Evolutionary conservation across 139 green algal species (phyloP), one percentile per base, ranked within the genome.

Genomic region (Cymbomonas tetramitiformis): DNA sequence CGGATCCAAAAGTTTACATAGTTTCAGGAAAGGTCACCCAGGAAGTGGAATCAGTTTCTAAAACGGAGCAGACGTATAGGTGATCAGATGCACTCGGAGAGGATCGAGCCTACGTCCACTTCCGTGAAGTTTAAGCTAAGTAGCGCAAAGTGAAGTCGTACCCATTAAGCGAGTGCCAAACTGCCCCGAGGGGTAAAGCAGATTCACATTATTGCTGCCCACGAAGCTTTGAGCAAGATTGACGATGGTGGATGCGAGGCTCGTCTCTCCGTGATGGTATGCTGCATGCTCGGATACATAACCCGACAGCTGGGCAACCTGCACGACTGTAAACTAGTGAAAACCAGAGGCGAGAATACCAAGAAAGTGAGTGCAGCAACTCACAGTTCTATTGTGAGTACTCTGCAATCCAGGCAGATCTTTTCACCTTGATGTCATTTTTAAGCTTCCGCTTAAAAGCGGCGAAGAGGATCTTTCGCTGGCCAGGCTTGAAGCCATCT

Each of bases 241-340:
- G 18, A 94, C 67, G 56, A 96, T 96, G 51, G 90, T 94, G 40
- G 48, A 58, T 33, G 72, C 56, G 61, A 99, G 65, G 51, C 68
- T 86, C 4, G 73, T 52, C 71, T 99, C 92, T 51, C 91, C 92
- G 68, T 99, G 92, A 69, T 99, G 92, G 75, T 99, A 99, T n/a
- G 89, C 92, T 5, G 83, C 84, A 65, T 97, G 83, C 71, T 97
- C 88, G 1, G 83, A 80, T 24, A 99, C 90, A 65, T 96, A 96
- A 15, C 87, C 92, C 10, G 81, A 71, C 47, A 99, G 77, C 71
- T 98, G 87, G 2, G 80, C 86, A 28, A 99, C 90, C n/a, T n/a
- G n/a, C n/a, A n/a, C n/a, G n/a, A n/a, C n/a, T n/a, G 84, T 94
- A n/a, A n/a, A n/a, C n/a, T n/a, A n/a, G n/a, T n/a, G n/a, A n/a